Evolutionary conservation across 176 grass and related monocot species (phyloP), one percentile per base, ranked within the genome.

Genomic region (Phoenix dactylifera): DNA sequence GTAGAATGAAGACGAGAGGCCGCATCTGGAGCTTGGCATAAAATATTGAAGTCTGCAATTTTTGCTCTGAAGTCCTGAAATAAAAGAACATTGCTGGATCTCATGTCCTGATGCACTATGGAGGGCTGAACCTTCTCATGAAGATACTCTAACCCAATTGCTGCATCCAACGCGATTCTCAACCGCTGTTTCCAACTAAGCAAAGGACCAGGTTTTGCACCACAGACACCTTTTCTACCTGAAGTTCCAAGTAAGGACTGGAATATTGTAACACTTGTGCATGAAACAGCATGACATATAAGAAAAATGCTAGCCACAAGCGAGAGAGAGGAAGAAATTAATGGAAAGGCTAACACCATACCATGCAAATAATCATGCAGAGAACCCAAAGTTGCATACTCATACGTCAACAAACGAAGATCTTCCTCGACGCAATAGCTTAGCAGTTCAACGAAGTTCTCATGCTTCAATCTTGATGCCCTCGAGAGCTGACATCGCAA

Each of bases 41-140:
- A 84, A 55, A 89, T 74, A 82, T 89, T 89, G 77, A 70, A 85
- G 77, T 89, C 85, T 3, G 74, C 81, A 52, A 89, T 55, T 78
- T 89, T 89, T 5, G 85, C 81, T 50, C 67, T 57, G 53, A 69
- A 67, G 15, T 62, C 80, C 0, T 74, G 72, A 74, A 89, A 89
- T 6, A 89, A 52, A 74, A 89, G 85, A 66, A 89, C 74, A 71
- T 84, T 89, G 60, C 76, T 81, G 39, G 85, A 80, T 1, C 85
- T 61, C 17, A 89, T 77, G 65, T 89, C 80, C 67, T 55, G 75
- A 72, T 84, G 85, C 53, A 66, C 77, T 55, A 84, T 70, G 64
- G 69, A 15, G 18, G 80, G 85, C 22, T 16, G 48, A 74, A 22
- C 76, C 68, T 44, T 76, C 76, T 84, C 85, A 74, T 89, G 85